Percentiles rank a stretch among this genome's conserved stretches.
Evolutionary conservation across 768 basidiomycete species (phyloP).

Genomic region (Gloeostereum incarnatum): DNA sequence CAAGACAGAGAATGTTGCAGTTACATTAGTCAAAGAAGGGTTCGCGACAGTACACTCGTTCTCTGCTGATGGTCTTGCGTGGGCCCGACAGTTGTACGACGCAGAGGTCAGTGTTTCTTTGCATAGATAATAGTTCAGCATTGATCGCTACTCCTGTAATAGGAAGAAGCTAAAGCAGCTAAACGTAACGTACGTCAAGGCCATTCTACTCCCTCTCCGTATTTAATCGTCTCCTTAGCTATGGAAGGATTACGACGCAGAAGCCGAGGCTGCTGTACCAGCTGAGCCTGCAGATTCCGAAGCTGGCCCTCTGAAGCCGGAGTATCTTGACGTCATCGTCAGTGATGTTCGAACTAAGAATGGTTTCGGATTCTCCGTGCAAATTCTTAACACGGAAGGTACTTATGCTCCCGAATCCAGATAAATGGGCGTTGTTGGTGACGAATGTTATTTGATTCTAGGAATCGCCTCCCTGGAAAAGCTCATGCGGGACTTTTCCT

Average conservation of each 20-base stretch:
- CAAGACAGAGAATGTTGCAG: slow-evolving; percentile 81
- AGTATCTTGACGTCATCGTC: slow-evolving; percentile 90
- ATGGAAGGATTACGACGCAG: slow-evolving; percentile 80
- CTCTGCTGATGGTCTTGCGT: slow-evolving; percentile 76
- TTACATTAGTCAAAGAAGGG: slow-evolving; percentile 79
- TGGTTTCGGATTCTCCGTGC: slow-evolving; percentile 85
- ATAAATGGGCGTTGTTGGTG: background rate
- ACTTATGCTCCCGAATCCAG: slow-evolving; percentile 7
- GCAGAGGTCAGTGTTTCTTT: slow-evolving; percentile 53
- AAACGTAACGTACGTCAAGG: slow-evolving; percentile 60
- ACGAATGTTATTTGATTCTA: slow-evolving; percentile 16
- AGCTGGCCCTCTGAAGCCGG: slow-evolving; percentile 54
- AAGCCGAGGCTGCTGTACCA: slow-evolving; percentile 49
- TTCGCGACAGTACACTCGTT: slow-evolving; percentile 82
- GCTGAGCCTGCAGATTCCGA: slow-evolving; percentile 33
- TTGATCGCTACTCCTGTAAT: slow-evolving; percentile 2
- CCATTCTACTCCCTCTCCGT: background rate
- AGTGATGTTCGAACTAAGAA: slow-evolving; percentile 73
- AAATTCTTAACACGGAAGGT: slow-evolving; percentile 90
- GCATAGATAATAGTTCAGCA: slow-evolving; percentile 1
- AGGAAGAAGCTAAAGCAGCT: slow-evolving; percentile 77
- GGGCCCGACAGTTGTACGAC: slow-evolving; percentile 70
- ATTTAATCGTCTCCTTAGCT: slow-evolving; percentile 38
- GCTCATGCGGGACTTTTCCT: slow-evolving; percentile 89
- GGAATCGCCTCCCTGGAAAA: slow-evolving; percentile 89